Evolutionary conservation across 2,329 filamentous ascomycete genomes (phyloP).

Genomic region (Fusarium tupiense): DNA sequence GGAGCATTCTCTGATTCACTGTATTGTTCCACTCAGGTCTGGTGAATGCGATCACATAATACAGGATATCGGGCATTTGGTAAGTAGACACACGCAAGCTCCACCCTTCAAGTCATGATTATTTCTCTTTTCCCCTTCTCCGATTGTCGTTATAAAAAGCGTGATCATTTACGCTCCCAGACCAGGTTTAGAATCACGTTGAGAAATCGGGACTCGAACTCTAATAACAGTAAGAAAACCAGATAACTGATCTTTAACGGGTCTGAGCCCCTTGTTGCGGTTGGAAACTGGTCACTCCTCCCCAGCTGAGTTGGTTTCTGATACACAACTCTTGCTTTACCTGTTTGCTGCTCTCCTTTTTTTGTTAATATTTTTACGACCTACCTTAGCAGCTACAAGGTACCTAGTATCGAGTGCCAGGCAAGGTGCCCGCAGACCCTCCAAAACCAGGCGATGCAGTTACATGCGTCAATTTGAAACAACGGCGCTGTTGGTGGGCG

Average conservation of each 20-base stretch:
- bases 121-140: not conserved
- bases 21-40: not conserved
- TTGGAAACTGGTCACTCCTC: conserved; percentile 3
- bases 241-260: conserved; percentile 31
- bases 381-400: not conserved
- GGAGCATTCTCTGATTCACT: not conserved
- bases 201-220: conserved; percentile 4
- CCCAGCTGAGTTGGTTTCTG: conserved; percentile 9
- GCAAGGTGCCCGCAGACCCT: conserved; percentile 20
- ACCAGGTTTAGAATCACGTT: conserved; percentile 13
- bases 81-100: not conserved
- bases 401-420: not conserved
- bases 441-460: conserved; percentile 22
- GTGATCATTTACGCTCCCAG: not conserved
- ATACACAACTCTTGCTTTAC: not conserved
- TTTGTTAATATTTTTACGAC: not conserved
- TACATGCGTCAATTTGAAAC: conserved; percentile 32
- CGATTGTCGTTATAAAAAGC: not conserved
- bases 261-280: conserved; percentile 21
- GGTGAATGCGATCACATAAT: conserved; percentile 1
- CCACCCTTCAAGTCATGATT: not conserved
- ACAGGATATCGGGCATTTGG: not conserved
- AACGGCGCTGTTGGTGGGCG: conserved; percentile 23
- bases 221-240: not conserved
- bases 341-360: not conserved